phyloP scores from a whole-genome alignment of 2,329 filamentous ascomycete genomes.

The Calcarisporium arbuscula region DNA sequence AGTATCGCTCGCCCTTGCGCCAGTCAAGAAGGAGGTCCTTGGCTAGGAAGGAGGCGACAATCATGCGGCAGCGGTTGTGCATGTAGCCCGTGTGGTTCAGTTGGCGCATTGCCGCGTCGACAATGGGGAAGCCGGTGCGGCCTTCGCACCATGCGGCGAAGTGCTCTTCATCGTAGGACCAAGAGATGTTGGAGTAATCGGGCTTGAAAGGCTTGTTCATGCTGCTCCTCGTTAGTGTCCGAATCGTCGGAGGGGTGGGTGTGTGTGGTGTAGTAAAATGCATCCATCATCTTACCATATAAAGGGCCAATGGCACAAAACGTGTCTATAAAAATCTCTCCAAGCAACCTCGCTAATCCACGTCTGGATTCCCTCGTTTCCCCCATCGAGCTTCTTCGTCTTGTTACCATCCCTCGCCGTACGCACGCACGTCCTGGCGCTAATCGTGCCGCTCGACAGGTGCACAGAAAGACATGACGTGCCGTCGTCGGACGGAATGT shows the following conservation, averaged over 20 bases:
- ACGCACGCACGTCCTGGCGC: constrained; percentile 60
- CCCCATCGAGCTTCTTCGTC: constrained; percentile 59
- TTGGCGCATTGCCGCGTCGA: constrained; percentile 84
- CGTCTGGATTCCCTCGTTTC: constrained; percentile 56
- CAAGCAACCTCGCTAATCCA: constrained; percentile 84
- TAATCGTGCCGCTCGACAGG: constrained; percentile 61
- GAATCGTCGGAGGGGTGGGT: no score
- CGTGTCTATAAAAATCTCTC: constrained; percentile 85
- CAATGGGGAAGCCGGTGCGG: constrained; percentile 72
- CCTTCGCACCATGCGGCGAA: constrained; percentile 72
- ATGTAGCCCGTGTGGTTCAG: constrained; percentile 63
- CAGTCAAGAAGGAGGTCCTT: constrained; percentile 81
- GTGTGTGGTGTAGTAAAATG: no score
- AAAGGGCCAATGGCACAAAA: constrained; percentile 80
- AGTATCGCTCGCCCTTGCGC: constrained; percentile 74
- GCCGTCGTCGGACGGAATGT: constrained; percentile 53
- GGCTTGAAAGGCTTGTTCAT: constrained; percentile 67
- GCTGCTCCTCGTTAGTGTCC: constrained; percentile 14
- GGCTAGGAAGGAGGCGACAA: constrained; percentile 70
- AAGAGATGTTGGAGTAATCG: constrained; percentile 74
- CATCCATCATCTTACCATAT: constrained; percentile 48
- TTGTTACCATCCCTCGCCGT: constrained; percentile 57
- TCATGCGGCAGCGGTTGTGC: constrained; percentile 83
- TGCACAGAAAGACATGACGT: constrained; percentile 70
- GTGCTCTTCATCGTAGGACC: constrained; percentile 66